Evolutionary conservation across 345 rosid species (phyloP), one percentile per base, ranked within the genome.

Genomic region (Excoecaria cochinchinensis): DNA sequence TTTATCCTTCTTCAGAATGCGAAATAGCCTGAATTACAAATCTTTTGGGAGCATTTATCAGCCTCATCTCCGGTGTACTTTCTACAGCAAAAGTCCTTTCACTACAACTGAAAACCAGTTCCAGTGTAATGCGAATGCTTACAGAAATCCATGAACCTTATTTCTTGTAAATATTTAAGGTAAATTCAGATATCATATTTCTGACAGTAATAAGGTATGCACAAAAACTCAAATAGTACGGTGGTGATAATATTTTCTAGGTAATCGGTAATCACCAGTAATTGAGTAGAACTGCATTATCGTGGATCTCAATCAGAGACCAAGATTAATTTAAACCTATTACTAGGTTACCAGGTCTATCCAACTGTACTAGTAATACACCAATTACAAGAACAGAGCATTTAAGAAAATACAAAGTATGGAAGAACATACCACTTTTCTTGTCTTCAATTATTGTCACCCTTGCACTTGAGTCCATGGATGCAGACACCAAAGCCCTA

Each of bases 381-480:
- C 22, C 55, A 67, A 42, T 24, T 67, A 19, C 65, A 53, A 17
- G 66, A 38, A 6, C 1, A 1, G 15, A 46, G 7, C 9, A 67
- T 56, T 14, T 17, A 61, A 40, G n/a, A 24, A 69, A 56, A 56
- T 50, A 6, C 40, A 4, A 50, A 51, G 59, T 42, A 4, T 39
- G 9, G 53, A 64, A 70, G 69, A 47, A 57, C 84, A 21, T 86
- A 87, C 95, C 89, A 3, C 79, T 75, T 67, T 78, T 79, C 71
- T 77, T 79, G 52, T 86, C 85, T 76, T 87, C 82, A 55, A 91
- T 84, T 58, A 77, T 60, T 0, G 94, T 96, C 76, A 93, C 84
- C 76, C 97, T 89, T 65, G 87, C 99, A 82, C 98, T 96, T 6
- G 97, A 92, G 84, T 92, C 99, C 85, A 96, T 77, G 57, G 97